These are phyloP conservation scores for Trichoderma asperellum DNA, from an alignment of 2,329 filamentous ascomycete species.

Conservation along the genomic window DNA sequence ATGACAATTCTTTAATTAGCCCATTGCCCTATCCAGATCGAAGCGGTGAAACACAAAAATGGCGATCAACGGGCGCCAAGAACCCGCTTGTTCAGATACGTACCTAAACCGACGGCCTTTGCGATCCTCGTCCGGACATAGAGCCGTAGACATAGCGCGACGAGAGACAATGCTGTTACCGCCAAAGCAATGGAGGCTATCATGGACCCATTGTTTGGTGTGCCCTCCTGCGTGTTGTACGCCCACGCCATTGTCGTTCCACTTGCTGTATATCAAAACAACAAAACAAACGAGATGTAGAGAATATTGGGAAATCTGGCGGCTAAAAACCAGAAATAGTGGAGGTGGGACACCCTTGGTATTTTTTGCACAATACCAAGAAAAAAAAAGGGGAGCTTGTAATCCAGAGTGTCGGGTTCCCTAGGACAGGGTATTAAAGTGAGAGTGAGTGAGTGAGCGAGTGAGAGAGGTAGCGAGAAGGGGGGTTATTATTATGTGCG, in stretches of 20 bases:
- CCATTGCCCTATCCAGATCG: background rate
- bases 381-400: background rate
- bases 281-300: background rate
- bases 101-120: constrained; percentile 39
- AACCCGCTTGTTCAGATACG: background rate
- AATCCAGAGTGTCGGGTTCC: background rate
- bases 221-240: constrained; percentile 41
- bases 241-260: constrained; percentile 42
- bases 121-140: constrained; percentile 43
- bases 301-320: background rate
- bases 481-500: background rate
- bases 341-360: background rate
- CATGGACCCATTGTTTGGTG: constrained; percentile 41
- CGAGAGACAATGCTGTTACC: constrained; percentile 40
- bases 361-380: background rate
- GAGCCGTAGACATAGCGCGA: constrained; percentile 40
- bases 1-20: background rate
- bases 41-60: background rate
- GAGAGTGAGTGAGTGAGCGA: background rate
- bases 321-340: background rate
- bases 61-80: background rate
- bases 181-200: constrained; percentile 39
- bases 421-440: background rate
- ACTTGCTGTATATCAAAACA: background rate
- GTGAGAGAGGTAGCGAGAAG: background rate